Evolutionary conservation across 768 basidiomycete genomes (phyloP).

Genomic region (Crassisporium funariophilum): DNA sequence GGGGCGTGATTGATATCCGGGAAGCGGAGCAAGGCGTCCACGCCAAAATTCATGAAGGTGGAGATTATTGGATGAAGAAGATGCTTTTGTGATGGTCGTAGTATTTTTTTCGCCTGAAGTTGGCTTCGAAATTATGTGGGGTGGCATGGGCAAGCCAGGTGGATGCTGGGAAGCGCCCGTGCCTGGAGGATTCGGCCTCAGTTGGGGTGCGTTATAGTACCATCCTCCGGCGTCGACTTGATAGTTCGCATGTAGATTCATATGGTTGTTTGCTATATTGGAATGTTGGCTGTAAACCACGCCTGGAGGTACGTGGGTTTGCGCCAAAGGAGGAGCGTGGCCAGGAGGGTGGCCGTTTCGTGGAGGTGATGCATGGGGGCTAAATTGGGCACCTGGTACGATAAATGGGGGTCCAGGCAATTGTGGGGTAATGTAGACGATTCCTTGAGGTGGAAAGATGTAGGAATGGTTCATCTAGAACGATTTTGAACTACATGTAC

Average conservation of each 20-base stretch:
- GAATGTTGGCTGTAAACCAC: neutral
- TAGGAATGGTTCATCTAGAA: constrained; percentile 19
- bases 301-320: constrained; percentile 10
- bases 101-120: constrained; percentile 1
- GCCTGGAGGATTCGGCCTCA: neutral
- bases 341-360: constrained; percentile 12
- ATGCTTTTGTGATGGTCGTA: neutral
- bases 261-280: constrained; percentile 5
- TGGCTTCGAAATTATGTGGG: neutral
- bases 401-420: constrained; percentile 7
- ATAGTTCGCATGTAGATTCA: constrained; percentile 8
- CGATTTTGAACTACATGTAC: no score
- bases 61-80: constrained; percentile 8
- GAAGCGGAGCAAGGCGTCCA: constrained; percentile 44
- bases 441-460: constrained; percentile 16
- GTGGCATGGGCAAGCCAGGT: constrained; percentile 16
- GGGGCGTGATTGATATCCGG: constrained; percentile 39
- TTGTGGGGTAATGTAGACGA: constrained; percentile 10
- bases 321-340: constrained; percentile 16
- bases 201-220: constrained; percentile 6
- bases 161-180: constrained; percentile 13
- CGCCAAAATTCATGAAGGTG: constrained; percentile 41
- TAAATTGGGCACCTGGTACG: constrained; percentile 13
- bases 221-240: constrained; percentile 16
- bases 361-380: constrained; percentile 6